Percentiles rank a stretch among this genome's conserved stretches.
These are phyloP conservation scores for Scedosporium minutisporum DNA, from an alignment of 2,329 filamentous ascomycete genomes.

Conservation along the genomic window DNA sequence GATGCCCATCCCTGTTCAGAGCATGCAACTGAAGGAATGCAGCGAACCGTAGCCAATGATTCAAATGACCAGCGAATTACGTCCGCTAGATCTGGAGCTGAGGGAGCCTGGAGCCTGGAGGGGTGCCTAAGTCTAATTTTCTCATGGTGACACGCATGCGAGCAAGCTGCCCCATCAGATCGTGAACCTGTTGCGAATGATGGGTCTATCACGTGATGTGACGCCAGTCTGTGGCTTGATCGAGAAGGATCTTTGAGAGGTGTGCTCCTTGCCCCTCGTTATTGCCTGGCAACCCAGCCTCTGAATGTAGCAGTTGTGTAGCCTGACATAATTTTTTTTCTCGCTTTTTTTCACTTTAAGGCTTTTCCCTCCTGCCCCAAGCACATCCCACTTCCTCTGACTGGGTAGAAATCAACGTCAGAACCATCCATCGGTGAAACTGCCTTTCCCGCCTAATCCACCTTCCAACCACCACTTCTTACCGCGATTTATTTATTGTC, in stretches of 20 bases:
- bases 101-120: not conserved
- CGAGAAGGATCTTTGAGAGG: not conserved
- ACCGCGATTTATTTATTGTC: constrained; percentile 4
- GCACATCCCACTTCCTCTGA: constrained; percentile 6
- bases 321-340: constrained; percentile 7
- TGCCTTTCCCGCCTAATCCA: constrained; percentile 5
- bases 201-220: not conserved
- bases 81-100: not conserved
- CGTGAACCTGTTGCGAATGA: not conserved
- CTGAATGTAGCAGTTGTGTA: not conserved
- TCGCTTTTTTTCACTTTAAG: not conserved
- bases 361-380: constrained; percentile 2
- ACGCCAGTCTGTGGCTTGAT: not conserved
- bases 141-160: not conserved
- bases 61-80: not conserved
- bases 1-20: too few species aligned
- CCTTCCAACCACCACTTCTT: constrained; percentile 2
- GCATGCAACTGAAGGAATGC: not conserved
- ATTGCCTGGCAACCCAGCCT: not conserved
- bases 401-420: constrained; percentile 6
- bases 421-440: not conserved
- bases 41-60: not conserved
- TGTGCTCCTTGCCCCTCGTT: not conserved
- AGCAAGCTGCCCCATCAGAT: not conserved
- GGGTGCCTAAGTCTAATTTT: not conserved